Conservation (phyloP, 345 rosid genomes). For the Gossypioides kirkii region DNA sequence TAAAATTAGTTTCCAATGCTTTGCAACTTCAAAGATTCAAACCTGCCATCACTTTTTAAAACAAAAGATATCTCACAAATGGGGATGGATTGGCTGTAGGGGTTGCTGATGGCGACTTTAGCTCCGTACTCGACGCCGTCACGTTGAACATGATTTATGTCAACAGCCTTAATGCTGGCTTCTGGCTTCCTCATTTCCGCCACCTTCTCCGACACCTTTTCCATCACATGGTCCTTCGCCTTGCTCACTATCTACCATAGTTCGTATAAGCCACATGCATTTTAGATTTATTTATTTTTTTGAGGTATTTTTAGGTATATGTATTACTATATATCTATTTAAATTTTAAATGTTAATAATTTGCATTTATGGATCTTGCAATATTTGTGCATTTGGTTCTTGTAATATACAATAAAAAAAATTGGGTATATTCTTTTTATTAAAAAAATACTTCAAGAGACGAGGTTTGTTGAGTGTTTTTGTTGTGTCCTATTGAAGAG, state of each 20-base stretch:
- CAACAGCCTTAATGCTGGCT: slow-evolving; percentile 53
- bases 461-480: no score
- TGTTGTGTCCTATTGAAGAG: no score
- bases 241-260: slow-evolving; percentile 37
- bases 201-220: slow-evolving; percentile 54
- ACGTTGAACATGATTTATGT: slow-evolving; percentile 48
- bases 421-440: no score
- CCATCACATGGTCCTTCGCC: slow-evolving; percentile 71
- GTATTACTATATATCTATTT: no score
- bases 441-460: no score
- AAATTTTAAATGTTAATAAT: no score
- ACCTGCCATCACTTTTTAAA: slow-evolving; percentile 73
- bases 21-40: background rate
- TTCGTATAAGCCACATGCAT: background rate
- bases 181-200: slow-evolving; percentile 62
- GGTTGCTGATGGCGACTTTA: slow-evolving; percentile 62
- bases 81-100: slow-evolving; percentile 63
- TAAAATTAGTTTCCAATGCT: no score
- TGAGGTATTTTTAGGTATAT: no score
- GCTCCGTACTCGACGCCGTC: slow-evolving; percentile 59
- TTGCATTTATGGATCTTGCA: no score
- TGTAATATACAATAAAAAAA: no score
- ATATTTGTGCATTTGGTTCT: no score
- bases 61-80: slow-evolving; percentile 70
- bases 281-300: no score